phyloP scores from a whole-genome alignment of 768 basidiomycete species.

The Ramaria rubella region DNA sequence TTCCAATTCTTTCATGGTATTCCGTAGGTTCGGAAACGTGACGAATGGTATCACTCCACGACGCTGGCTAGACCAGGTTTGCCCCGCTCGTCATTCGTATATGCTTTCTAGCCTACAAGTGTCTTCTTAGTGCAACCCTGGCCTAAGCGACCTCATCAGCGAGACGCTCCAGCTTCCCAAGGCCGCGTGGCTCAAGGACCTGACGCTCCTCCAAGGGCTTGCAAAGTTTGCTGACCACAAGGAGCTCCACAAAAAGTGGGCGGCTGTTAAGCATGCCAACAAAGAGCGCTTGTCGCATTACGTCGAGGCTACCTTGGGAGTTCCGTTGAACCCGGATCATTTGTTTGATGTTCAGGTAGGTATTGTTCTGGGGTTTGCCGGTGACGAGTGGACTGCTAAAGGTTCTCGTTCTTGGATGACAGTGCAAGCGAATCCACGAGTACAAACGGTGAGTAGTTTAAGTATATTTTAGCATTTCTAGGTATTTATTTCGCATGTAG shows the following conservation, averaged over 20 bases:
- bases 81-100: background rate
- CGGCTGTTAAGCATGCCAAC: conserved; percentile 80
- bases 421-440: conserved; percentile 76
- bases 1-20: conserved; percentile 11
- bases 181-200: conserved; percentile 78
- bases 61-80: conserved; percentile 80
- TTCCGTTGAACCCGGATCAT: conserved; percentile 65
- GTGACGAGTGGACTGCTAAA: background rate
- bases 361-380: background rate
- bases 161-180: conserved; percentile 70
- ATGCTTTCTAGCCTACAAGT: conserved; percentile 3
- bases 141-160: conserved; percentile 78
- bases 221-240: conserved; percentile 65
- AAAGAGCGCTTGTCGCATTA: conserved; percentile 81
- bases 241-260: conserved; percentile 74
- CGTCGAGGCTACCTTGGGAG: conserved; percentile 63
- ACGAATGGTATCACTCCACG: conserved; percentile 95
- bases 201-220: conserved; percentile 71
- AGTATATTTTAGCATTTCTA: too few relatives aligned
- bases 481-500: too few relatives aligned
- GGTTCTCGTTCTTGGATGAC: conserved; percentile 21
- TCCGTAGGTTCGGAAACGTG: conserved; percentile 68
- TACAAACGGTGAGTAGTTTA: conserved; percentile 58
- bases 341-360: conserved; percentile 90
- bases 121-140: conserved; percentile 71